Conservation (phyloP, 495 filamentous ascomycete species). For the Penicillium canariense region DNA sequence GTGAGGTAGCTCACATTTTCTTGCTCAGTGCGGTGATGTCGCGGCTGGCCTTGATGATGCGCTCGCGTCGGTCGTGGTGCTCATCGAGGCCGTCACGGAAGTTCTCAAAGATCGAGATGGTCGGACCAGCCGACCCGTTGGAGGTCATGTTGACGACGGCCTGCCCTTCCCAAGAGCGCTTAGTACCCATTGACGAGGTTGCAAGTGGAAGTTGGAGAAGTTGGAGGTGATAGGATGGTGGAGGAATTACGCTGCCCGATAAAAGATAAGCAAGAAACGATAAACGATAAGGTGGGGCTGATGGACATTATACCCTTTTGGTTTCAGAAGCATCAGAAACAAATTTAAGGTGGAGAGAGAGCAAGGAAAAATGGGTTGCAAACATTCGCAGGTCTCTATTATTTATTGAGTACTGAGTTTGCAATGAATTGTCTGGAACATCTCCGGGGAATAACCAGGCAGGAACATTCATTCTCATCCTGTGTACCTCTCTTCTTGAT, state of each 20-base stretch:
- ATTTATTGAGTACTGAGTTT: no score
- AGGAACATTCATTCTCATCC: no score
- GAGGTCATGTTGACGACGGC: slow-evolving; percentile 35
- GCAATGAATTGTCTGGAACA: no score
- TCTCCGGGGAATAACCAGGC: no score
- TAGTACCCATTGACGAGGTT: slow-evolving; percentile 41
- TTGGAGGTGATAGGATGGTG: slow-evolving; percentile 20
- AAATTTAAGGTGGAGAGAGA: no score
- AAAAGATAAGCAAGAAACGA: no score
- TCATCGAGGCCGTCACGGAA: slow-evolving; percentile 89
- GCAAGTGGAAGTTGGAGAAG: slow-evolving; percentile 6
- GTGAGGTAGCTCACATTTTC: slow-evolving; percentile 68
- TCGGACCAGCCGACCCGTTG: slow-evolving; percentile 27
- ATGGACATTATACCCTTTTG: no score
- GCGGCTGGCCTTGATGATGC: slow-evolving; percentile 80
- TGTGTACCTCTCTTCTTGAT: neutral
- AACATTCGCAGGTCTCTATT: no score
- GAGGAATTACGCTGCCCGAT: neutral
- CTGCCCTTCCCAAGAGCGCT: slow-evolving; percentile 61
- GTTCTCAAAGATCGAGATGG: slow-evolving; percentile 76
- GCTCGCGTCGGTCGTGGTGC: slow-evolving; percentile 89
- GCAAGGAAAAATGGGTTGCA: no score
- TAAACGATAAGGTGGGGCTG: neutral
- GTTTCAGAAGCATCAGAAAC: no score
- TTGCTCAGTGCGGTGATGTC: slow-evolving; percentile 94